A percentile compares a stretch with the other conserved stretches of the same genome.
These are phyloP conservation scores for Populus nigra DNA, from an alignment of 345 rosid species.

Conservation along the genomic window DNA sequence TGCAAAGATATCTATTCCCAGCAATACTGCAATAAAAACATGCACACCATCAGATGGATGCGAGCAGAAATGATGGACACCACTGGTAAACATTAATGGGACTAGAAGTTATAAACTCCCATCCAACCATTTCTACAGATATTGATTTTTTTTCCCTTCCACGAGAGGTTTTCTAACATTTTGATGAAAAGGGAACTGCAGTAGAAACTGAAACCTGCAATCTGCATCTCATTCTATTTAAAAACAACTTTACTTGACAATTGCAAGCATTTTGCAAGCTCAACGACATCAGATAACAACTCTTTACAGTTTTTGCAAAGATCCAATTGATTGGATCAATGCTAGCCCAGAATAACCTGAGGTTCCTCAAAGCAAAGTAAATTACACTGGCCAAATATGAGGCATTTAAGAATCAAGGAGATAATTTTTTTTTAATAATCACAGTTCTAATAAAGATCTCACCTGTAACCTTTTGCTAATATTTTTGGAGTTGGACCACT, in stretches of 20 bases:
- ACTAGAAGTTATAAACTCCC: neutral
- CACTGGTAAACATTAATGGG: neutral
- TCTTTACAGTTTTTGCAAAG: neutral
- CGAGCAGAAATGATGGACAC: neutral
- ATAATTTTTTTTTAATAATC: neutral
- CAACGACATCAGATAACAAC: neutral
- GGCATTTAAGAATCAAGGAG: neutral
- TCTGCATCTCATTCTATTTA: neutral
- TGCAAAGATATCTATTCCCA: slow-evolving; percentile 79
- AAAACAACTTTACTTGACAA: neutral
- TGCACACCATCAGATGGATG: slow-evolving; percentile 6
- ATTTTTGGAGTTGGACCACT: slow-evolving; percentile 88
- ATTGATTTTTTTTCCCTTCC: neutral
- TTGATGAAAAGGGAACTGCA: neutral
- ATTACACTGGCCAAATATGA: neutral
- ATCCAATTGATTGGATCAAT: neutral
- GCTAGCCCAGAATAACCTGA: neutral
- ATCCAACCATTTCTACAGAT: neutral
- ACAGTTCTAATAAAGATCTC: slow-evolving; percentile 10
- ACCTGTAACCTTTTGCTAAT: slow-evolving; percentile 86
- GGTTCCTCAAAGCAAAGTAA: neutral
- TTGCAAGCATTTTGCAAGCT: neutral
- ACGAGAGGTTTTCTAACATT: neutral
- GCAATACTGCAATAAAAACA: slow-evolving; percentile 40
- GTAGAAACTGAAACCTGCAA: neutral